Evolutionary conservation across 2,329 filamentous ascomycete species (phyloP).

Genomic region (Pseudogymnoascus sp.): DNA sequence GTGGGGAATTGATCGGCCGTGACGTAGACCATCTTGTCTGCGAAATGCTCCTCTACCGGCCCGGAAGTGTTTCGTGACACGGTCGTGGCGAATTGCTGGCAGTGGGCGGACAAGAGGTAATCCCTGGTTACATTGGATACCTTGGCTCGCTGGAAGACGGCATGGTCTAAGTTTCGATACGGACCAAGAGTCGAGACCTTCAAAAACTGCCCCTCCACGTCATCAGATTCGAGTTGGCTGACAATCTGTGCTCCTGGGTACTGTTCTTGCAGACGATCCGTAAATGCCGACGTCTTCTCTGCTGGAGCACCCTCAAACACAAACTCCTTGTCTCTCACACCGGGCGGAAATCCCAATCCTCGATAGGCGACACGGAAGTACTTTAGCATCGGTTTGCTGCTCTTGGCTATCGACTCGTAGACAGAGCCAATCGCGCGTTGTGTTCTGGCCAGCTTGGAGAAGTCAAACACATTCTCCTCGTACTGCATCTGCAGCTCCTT

Average conservation of each 20-base stretch:
- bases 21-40: constrained; percentile 77
- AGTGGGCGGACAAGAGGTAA: constrained; percentile 70
- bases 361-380: constrained; percentile 91
- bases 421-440: constrained; percentile 88
- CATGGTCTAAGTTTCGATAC: constrained; percentile 73
- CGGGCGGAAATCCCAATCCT: constrained; percentile 77
- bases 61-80: constrained; percentile 62
- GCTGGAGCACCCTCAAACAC: constrained; percentile 76
- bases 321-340: constrained; percentile 80
- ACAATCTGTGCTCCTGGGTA: constrained; percentile 80
- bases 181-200: constrained; percentile 74
- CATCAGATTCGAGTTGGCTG: constrained; percentile 60
- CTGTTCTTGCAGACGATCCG: constrained; percentile 85
- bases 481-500: constrained; percentile 89
- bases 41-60: constrained; percentile 62
- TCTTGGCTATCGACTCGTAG: constrained; percentile 79
- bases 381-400: constrained; percentile 67
- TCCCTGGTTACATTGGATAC: constrained; percentile 79
- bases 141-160: constrained; percentile 80
- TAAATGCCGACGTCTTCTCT: constrained; percentile 74
- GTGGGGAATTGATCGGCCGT: constrained; percentile 86
- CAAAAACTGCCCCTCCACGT: constrained; percentile 85
- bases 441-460: constrained; percentile 79
- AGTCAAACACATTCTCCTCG: constrained; percentile 82
- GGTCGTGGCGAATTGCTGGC: constrained; percentile 71